Conservation (phyloP, 2,329 filamentous ascomycete species). For the Lecanicillium sp. region DNA sequence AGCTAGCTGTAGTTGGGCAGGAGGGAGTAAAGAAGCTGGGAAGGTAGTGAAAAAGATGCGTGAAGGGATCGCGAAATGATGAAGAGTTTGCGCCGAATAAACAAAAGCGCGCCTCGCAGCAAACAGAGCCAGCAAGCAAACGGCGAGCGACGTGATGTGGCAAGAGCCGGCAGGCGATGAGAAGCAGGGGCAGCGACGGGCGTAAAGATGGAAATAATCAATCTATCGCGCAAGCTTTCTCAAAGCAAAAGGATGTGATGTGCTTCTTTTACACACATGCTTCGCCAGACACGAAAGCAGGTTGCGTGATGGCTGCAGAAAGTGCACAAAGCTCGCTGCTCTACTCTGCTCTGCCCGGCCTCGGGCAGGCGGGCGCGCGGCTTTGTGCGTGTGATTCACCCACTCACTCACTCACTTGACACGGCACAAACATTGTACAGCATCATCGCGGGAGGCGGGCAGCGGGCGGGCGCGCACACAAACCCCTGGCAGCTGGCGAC, state of each 20-base stretch:
- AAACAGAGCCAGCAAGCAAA: no score
- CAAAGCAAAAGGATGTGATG: no score
- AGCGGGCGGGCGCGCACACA: not conserved
- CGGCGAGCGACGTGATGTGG: no score
- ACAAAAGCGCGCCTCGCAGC: not conserved
- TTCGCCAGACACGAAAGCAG: not conserved
- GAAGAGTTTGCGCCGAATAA: not conserved
- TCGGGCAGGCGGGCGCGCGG: no score
- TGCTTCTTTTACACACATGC: no score
- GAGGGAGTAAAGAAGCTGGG: not conserved
- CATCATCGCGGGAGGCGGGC: not conserved
- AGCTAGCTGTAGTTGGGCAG: not conserved
- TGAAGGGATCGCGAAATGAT: not conserved
- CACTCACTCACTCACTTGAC: no score
- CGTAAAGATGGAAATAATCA: no score
- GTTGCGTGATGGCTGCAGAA: no score
- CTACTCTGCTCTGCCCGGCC: no score
- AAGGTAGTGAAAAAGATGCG: not conserved
- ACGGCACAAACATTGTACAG: slow-evolving; percentile 8
- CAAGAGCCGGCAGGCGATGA: no score
- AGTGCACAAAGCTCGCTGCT: not conserved
- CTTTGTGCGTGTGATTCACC: slow-evolving; percentile 8
- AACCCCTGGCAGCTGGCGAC: slow-evolving; percentile 9
- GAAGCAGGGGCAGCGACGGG: no score
- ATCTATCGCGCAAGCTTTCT: no score